Base-by-base conservation (phyloP, 2,329 filamentous ascomycete species). In the Colletotrichum sp. region DNA sequence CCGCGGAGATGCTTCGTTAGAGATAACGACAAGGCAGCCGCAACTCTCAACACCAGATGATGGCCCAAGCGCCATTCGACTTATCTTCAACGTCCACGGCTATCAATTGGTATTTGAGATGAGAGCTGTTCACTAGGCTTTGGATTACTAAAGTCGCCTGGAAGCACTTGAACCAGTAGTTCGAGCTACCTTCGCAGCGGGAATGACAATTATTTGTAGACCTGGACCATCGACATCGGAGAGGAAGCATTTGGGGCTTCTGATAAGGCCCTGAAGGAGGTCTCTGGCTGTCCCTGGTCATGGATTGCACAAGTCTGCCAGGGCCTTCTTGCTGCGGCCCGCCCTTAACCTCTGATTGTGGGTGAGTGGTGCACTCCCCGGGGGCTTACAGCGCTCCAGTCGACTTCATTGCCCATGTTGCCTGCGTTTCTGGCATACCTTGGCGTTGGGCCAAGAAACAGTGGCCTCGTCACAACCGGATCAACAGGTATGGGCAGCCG, bases 11-110 rank as follows among this genome's bases (percentile, higher is more conserved):
- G 72, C 58, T 51, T 68, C n/a, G 54, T 71, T 27, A 43, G 58
- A 74, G 68, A 74, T 72, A 74, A 74, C 72, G 68, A 63, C 31
- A 67, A 70, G 31, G 72, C 63, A 72, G 68, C 63, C 68, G 62
- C 68, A 54, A 38, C 29, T 18, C 29, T 62, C 29, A 43, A 55
- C n/a, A 62, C 7, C 62, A 15, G 16, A 51, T 51, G 24, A 31
- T 15, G 71, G 68, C 55, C 71, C 55, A 66, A 63, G 68, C 71
- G 62, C 47, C 62, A 29, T 38, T 62, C 21, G 27, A 57, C 27
- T 51, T 63, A 67, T 66, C 38, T 73, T 57, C 18, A 71, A 63
- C 58, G 13, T 27, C 57, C 21, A 58, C 8, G 34, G 34, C 31
- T 21, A 33, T 15, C 34, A 31, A 8, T 62, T 62, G 13, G 27